These are phyloP conservation scores for Venturia pyrina DNA, from an alignment of 2,329 filamentous ascomycete species.

Conservation along the genomic window DNA sequence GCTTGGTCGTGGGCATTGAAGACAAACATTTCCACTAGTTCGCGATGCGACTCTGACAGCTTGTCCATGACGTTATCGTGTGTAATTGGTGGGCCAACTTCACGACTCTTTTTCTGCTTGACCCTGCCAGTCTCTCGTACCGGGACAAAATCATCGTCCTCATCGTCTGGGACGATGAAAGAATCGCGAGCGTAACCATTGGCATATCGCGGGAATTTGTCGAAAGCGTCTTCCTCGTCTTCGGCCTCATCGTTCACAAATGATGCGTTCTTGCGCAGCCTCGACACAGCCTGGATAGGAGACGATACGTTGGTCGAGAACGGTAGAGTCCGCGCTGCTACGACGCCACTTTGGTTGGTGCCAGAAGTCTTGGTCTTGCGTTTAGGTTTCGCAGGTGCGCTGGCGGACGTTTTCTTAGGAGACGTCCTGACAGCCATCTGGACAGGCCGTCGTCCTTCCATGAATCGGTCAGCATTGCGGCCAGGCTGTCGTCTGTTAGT, in stretches of 20 bases:
- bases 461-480: slow-evolving; percentile 36
- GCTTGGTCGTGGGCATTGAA: slow-evolving; percentile 49
- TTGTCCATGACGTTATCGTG: slow-evolving; percentile 43
- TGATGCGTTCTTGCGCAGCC: slow-evolving; percentile 23
- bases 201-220: slow-evolving; percentile 14
- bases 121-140: slow-evolving; percentile 22
- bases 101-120: slow-evolving; percentile 28
- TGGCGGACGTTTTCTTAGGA: slow-evolving; percentile 28
- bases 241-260: slow-evolving; percentile 14
- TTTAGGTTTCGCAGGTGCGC: slow-evolving; percentile 22
- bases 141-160: slow-evolving; percentile 28
- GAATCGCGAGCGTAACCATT: slow-evolving; percentile 27
- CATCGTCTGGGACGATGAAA: slow-evolving; percentile 27
- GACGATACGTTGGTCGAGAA: slow-evolving; percentile 61
- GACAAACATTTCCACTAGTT: slow-evolving; percentile 57
- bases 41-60: slow-evolving; percentile 50
- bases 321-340: slow-evolving; percentile 17
- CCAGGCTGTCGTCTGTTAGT: slow-evolving; percentile 25
- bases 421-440: slow-evolving; percentile 45
- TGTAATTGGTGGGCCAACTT: slow-evolving; percentile 49
- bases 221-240: slow-evolving; percentile 19
- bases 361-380: slow-evolving; percentile 16
- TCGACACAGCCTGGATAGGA: slow-evolving; percentile 41
- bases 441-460: slow-evolving; percentile 32
- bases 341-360: slow-evolving; percentile 7